Evolutionary conservation across 225 moss, liverwort and hornwort genomes (phyloP), one percentile per base, ranked within the genome.

Genomic region (Polytrichum commune): DNA sequence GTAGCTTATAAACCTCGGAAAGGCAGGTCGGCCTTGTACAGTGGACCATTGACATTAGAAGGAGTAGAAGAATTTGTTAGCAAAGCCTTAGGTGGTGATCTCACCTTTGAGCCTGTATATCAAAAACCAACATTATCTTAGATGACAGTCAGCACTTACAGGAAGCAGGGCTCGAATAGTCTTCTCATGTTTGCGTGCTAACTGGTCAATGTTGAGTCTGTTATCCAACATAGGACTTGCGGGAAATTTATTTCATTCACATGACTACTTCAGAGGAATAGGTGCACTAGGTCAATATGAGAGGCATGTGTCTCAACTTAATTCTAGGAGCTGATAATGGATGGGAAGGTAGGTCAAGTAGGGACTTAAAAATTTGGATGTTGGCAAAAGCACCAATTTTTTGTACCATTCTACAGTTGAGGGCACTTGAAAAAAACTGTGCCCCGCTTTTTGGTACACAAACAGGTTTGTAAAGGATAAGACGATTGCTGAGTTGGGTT

Each of bases 1-100:
- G 81, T 93, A 70, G 93, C 92, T 13, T 93, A 91, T 79, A 96
- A 96, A 71, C 93, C 85, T 69, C 90, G 91, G 28, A 90, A 65
- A 79, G 84, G 89, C 29, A 92, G 82, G 70, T 96, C 86, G 30
- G 87, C 82, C 18, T 63, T 92, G 53, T 84, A 77, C 29, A 80
- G 69, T 75, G 89, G 83, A 58, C 75, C 76, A 24, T 68, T 86
- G 18, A 89, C 85, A 60, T 66, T 90, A 1, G 89, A 96, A 64
- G 78, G 80, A 54, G 87, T 84, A 25, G 96, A 96, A 75, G 79
- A 79, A 62, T 96, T 92, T 79, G 92, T 93, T 27, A 70, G 78
- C 5, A 82, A 75, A 67, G 92, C 87, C 27, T 70, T 96, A 60
- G 82, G 85, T 53, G 96, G 96, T 35, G 96, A 93, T 69, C 70